A percentile compares a stretch with the other conserved stretches of the same genome.
Conservation (phyloP, 2,329 filamentous ascomycete genomes). For the Fulvia fulva region DNA sequence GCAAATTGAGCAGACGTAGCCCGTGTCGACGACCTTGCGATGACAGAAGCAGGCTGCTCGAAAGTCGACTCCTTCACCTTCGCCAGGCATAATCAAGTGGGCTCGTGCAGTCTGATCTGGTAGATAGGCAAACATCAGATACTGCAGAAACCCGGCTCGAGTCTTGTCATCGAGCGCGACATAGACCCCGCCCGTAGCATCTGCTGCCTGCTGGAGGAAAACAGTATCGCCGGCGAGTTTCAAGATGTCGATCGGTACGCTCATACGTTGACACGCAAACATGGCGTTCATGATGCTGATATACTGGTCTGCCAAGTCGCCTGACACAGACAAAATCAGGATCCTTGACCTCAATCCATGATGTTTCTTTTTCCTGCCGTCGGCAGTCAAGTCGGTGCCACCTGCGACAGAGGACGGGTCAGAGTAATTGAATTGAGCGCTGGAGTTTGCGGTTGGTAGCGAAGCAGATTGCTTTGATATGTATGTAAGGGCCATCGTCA, state of each 20-base stretch:
- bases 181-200: constrained; percentile 68
- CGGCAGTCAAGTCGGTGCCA: constrained; percentile 51
- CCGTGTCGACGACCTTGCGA: constrained; percentile 80
- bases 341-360: constrained; percentile 71
- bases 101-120: constrained; percentile 63
- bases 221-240: constrained; percentile 81
- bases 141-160: constrained; percentile 68
- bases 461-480: constrained; percentile 71
- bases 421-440: constrained; percentile 57
- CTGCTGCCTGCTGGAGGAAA: constrained; percentile 86
- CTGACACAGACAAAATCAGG: constrained; percentile 83
- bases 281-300: constrained; percentile 98
- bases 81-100: constrained; percentile 69
- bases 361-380: constrained; percentile 35
- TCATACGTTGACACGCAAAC: constrained; percentile 84
- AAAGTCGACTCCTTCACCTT: constrained; percentile 83
- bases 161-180: constrained; percentile 47
- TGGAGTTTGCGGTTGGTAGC: constrained; percentile 42
- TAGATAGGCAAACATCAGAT: constrained; percentile 91
- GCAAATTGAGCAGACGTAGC: constrained; percentile 94
- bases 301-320: constrained; percentile 82
- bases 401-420: constrained; percentile 45
- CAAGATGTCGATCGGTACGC: constrained; percentile 87
- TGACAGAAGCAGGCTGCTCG: constrained; percentile 98
- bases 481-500: constrained; percentile 83